Evolutionary conservation across 2,329 filamentous ascomycete species (phyloP).

Genomic region (Graphilbum ipis-grandicollis): DNA sequence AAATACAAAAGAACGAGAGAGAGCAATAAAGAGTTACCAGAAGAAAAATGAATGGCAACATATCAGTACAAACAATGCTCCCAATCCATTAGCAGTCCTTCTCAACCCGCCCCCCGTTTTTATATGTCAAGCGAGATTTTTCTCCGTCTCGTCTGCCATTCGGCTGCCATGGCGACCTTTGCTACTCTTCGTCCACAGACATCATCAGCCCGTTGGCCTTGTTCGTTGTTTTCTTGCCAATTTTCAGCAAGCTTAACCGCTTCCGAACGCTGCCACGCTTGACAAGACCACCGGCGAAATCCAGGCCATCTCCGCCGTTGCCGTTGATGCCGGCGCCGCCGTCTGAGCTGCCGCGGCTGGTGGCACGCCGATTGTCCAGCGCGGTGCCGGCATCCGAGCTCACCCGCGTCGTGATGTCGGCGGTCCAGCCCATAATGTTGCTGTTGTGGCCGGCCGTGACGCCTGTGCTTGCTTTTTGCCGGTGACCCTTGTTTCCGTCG

Average conservation of each 20-base stretch:
- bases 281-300: slow-evolving; percentile 14
- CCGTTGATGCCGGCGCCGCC: neutral
- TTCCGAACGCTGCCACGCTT: slow-evolving; percentile 55
- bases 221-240: slow-evolving; percentile 54
- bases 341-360: slow-evolving; percentile 1
- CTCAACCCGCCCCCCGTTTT: no score
- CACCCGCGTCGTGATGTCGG: neutral
- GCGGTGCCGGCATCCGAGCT: neutral
- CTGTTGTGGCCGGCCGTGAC: neutral
- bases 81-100: no score
- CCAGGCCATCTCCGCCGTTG: neutral
- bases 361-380: neutral
- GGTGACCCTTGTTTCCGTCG: slow-evolving; percentile 1
- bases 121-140: no score
- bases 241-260: slow-evolving; percentile 59
- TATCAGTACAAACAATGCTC: neutral
- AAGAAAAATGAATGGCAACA: neutral
- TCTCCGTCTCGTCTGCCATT: no score
- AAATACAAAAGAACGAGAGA: no score
- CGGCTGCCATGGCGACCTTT: no score
- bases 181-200: slow-evolving; percentile 39
- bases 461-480: neutral
- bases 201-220: slow-evolving; percentile 30
- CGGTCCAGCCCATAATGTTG: neutral
- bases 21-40: no score